Evolutionary conservation across 2,329 filamentous ascomycete species (phyloP).

Genomic region (Neofusicoccum kwambonambiense): DNA sequence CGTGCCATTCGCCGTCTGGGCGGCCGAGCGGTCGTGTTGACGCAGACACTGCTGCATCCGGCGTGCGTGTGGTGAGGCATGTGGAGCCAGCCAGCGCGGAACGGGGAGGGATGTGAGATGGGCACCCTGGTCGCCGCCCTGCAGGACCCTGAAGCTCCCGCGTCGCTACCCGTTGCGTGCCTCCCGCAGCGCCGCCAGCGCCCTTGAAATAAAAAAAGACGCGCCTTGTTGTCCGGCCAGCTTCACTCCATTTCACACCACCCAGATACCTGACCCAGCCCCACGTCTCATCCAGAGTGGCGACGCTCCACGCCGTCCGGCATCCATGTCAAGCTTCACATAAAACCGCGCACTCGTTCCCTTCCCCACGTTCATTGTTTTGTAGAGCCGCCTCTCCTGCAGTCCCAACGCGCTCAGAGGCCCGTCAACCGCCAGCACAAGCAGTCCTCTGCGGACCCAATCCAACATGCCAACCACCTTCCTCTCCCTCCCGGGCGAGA

Average conservation of each 20-base stretch:
- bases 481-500: constrained; percentile 33
- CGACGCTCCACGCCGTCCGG: not conserved
- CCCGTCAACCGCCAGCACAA: not conserved
- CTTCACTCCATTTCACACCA: constrained; percentile 14
- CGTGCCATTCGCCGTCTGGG: not conserved
- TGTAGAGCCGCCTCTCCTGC: not conserved
- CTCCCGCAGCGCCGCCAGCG: not conserved
- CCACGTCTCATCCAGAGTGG: not conserved
- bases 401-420: not conserved
- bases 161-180: not conserved
- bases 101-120: constrained; percentile 9
- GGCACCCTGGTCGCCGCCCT: not conserved
- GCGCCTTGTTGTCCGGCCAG: not conserved
- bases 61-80: constrained; percentile 1
- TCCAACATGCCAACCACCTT: constrained; percentile 20
- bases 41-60: constrained; percentile 5
- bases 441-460: too few species aligned
- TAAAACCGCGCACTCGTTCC: not conserved
- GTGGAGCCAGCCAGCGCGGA: constrained; percentile 2
- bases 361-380: not conserved
- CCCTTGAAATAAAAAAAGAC: constrained; percentile 4
- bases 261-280: not conserved
- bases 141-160: constrained; percentile 13
- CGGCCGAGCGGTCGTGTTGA: constrained; percentile 2
- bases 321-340: not conserved